Evolutionary conservation across 441 rosid genomes (phyloP).

Genomic region (Populus hybrid): DNA sequence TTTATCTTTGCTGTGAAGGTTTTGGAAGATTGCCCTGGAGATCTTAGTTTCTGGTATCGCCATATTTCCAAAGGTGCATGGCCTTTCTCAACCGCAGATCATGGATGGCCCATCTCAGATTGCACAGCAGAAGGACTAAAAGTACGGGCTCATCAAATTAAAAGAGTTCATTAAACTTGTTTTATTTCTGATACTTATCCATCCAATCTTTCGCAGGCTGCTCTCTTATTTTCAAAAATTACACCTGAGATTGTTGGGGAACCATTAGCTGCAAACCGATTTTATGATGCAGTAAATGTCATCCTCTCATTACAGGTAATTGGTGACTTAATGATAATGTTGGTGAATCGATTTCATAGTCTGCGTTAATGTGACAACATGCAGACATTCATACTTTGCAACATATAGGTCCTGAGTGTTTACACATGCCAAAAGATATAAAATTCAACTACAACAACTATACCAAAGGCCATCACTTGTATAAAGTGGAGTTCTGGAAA

Average conservation of each 20-base stretch:
- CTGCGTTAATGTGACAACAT: background rate
- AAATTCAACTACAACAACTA: background rate
- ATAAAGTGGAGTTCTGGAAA: background rate
- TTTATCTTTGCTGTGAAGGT: conserved; percentile 47
- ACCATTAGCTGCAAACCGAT: conserved; percentile 47
- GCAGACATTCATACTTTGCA: background rate
- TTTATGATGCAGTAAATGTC: conserved; percentile 86
- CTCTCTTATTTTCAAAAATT: conserved; percentile 63
- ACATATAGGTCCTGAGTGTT: background rate
- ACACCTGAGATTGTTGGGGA: conserved; percentile 75
- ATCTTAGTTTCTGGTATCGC: conserved; percentile 77
- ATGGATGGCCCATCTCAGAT: conserved; percentile 96
- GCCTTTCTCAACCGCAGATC: conserved; percentile 96
- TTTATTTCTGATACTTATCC: conserved; percentile 16
- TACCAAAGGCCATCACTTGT: background rate
- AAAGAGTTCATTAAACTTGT: conserved; percentile 9
- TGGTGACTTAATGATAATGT: background rate
- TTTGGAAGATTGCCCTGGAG: conserved; percentile 75
- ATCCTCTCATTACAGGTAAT: conserved; percentile 86
- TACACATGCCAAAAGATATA: background rate
- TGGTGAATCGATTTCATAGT: background rate
- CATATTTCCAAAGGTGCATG: conserved; percentile 99
- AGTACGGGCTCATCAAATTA: conserved; percentile 38
- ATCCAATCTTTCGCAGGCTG: conserved; percentile 48
- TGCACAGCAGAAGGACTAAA: conserved; percentile 95